These are phyloP conservation scores for Ceratobasidium sp. DNA, from an alignment of 1,284 basidiomycete species.

Conservation along the genomic window DNA sequence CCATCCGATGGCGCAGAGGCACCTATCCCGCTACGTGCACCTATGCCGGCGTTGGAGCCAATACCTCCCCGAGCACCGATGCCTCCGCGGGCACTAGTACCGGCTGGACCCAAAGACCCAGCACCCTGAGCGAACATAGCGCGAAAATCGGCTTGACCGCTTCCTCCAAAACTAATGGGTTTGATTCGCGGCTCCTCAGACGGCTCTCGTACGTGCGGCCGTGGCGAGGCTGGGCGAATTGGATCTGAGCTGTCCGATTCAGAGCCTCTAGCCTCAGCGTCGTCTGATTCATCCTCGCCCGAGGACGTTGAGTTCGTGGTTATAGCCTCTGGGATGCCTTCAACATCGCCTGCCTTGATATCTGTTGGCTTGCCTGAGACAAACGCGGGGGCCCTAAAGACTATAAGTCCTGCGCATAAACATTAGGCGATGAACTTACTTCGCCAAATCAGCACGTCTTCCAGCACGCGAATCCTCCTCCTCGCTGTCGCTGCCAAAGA, in stretches of 20 bases:
- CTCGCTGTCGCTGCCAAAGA: conserved; percentile 79
- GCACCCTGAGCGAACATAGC: conserved; percentile 47
- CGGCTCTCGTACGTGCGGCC: conserved; percentile 57
- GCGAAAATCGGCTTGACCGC: conserved; percentile 45
- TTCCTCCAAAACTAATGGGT: conserved; percentile 47
- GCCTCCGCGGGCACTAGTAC: conserved; percentile 27
- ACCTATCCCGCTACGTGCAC: conserved; percentile 51
- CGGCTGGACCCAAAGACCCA: conserved; percentile 38
- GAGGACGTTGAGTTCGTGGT: conserved; percentile 32
- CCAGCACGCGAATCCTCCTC: conserved; percentile 52
- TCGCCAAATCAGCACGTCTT: conserved; percentile 68
- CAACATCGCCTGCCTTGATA: conserved; percentile 49
- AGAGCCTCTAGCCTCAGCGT: conserved; percentile 48
- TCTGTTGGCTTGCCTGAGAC: conserved; percentile 46
- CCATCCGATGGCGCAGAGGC: conserved; percentile 40
- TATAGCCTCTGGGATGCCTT: conserved; percentile 44
- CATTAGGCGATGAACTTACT: conserved; percentile 53
- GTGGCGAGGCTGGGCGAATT: conserved; percentile 56
- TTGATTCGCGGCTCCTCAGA: conserved; percentile 46
- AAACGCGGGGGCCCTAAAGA: conserved; percentile 69
- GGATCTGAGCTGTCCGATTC: conserved; percentile 42
- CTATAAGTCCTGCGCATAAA: conserved; percentile 10
- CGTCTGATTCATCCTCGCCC: conserved; percentile 49
- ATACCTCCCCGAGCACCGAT: conserved; percentile 22
- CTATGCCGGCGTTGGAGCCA: conserved; percentile 38